phyloP scores from a whole-genome alignment of 2,329 filamentous ascomycete genomes.

The Tricladium varicosporioides region DNA sequence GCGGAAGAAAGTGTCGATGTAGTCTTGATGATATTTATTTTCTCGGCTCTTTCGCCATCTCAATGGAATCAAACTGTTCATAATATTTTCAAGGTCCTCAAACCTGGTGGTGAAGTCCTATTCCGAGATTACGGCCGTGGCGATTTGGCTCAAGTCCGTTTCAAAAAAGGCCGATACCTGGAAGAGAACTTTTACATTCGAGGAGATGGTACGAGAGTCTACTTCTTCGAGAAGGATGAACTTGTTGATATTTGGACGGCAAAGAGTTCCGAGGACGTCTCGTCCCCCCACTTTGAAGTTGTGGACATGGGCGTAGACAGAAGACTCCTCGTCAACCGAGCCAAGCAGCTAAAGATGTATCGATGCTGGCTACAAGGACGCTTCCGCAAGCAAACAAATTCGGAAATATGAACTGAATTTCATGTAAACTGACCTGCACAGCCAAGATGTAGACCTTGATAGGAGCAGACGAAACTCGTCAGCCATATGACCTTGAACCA shows the following conservation, averaged over 20 bases:
- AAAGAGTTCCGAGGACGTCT: constrained; percentile 15
- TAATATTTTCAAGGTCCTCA: constrained; percentile 80
- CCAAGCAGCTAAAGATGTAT: constrained; percentile 94
- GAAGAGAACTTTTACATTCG: constrained; percentile 97
- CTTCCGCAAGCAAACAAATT: constrained; percentile 58
- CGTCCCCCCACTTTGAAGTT: constrained; percentile 58
- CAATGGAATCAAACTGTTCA: constrained; percentile 82
- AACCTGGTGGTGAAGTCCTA: constrained; percentile 87
- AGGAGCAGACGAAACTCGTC: too few relatives aligned
- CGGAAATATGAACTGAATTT: neutral
- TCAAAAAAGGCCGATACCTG: constrained; percentile 92
- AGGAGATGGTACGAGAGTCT: constrained; percentile 92
- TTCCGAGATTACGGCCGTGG: constrained; percentile 97
- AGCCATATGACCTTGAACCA: too few relatives aligned
- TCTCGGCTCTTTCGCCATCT: constrained; percentile 80
- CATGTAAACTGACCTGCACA: too few relatives aligned
- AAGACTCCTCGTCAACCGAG: constrained; percentile 87
- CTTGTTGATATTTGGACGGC: constrained; percentile 75
- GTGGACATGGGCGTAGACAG: constrained; percentile 81
- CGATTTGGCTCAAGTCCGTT: constrained; percentile 92
- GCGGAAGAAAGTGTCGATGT: constrained; percentile 81
- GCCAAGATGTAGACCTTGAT: too few relatives aligned
- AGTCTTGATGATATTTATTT: constrained; percentile 94
- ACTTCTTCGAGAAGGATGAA: constrained; percentile 92
- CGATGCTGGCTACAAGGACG: constrained; percentile 91